A percentile compares a stretch with the other conserved stretches of the same genome.
Conservation (phyloP, 176 grass and related monocot genomes). For the Carex cristatella region DNA sequence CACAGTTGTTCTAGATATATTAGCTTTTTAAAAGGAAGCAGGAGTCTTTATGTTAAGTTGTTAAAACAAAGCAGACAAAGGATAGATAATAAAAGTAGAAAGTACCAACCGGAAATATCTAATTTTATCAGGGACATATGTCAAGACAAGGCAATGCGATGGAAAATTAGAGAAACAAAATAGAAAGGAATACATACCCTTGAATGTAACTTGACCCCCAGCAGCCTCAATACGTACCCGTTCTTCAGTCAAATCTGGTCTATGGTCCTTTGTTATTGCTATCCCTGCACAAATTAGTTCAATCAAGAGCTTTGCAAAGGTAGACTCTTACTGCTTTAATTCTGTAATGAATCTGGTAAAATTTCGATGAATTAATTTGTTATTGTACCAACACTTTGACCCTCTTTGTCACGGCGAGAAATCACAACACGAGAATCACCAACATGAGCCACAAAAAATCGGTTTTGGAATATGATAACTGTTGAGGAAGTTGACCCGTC, state of each 20-base stretch:
- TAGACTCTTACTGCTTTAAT: not conserved
- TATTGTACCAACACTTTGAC: not conserved
- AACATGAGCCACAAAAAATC: slow-evolving; percentile 12
- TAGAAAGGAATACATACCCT: not conserved
- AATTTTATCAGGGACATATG: not conserved
- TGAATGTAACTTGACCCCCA: slow-evolving; percentile 18
- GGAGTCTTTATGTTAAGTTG: not conserved
- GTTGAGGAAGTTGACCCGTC: slow-evolving; percentile 16
- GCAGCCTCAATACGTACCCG: slow-evolving; percentile 11
- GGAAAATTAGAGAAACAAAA: not conserved
- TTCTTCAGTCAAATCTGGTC: slow-evolving; percentile 8
- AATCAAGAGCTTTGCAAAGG: not conserved
- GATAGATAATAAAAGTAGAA: not conserved
- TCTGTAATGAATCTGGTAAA: not conserved
- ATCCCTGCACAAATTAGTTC: slow-evolving; percentile 11
- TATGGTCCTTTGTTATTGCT: slow-evolving; percentile 23
- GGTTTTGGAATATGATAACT: slow-evolving; percentile 4
- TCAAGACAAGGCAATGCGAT: not conserved
- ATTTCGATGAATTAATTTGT: not conserved
- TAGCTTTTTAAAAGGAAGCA: not conserved
- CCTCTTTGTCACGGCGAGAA: not conserved
- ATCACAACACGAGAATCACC: slow-evolving; percentile 17
- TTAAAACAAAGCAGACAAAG: not conserved
- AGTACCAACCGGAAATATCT: not conserved
- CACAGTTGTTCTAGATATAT: not conserved